Evolutionary conservation across 2,329 filamentous ascomycete genomes (phyloP), one percentile per base, ranked within the genome.

Genomic region (Trichothecium sympodiale): DNA sequence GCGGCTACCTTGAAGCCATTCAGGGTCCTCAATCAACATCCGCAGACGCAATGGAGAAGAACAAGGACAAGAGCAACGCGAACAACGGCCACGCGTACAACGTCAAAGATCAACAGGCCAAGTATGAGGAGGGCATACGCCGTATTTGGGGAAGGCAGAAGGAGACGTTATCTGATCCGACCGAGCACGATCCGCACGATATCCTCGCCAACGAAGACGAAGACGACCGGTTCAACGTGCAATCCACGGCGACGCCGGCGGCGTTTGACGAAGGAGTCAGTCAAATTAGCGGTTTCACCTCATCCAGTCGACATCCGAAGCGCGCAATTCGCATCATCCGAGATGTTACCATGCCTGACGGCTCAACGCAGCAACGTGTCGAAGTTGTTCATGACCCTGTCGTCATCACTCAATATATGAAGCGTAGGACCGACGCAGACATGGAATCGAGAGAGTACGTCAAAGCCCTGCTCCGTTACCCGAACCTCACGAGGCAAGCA

Each of bases 11-110:
- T 57, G 85, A 88, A 52, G 82, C 87, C 15, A 74, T 93, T 17
- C 74, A 76, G 38, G 76, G 76, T 3, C 74, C 76, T 3, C 59
- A 74, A 28, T 72, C 75, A 7, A 79, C 75, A 3, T 77, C 75
- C 8, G 87, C 86, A 15, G 86, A 94, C 55, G 88, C 85, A 50
- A 84, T 88, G 41, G 83, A 86, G 50, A 83, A 88, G 42, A 85
- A 88, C 54, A 77, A 91, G 43, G 20, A 25, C 6, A 25, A 25
- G 20, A 10, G 20, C 20, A 84, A 88, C 52, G 83, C 83, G 13
- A 89, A 91, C 44, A 87, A 87, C 37, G 91, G 91, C 0, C 91
- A 98, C 59, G 88, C 85, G 47, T 98, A 98, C 64, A 98, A 98
- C 44, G 91, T 98, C 41, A 91, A 89, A 52, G 80, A 84, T 46